Conservation (phyloP, 495 filamentous ascomycete species). For the Elaphomyces granulatus region DNA sequence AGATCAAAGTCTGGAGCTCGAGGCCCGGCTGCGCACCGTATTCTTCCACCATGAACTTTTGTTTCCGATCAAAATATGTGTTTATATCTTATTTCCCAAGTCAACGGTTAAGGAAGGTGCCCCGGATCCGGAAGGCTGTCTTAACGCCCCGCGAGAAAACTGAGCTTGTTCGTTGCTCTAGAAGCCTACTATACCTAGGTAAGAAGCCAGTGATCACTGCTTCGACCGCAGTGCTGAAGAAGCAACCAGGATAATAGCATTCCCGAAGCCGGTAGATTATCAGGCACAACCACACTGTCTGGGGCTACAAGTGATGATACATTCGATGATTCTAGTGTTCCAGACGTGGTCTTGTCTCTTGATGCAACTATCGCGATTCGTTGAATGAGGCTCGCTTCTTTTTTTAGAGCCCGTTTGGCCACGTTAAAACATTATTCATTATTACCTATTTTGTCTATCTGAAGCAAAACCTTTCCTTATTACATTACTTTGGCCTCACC, state of each 20-base stretch:
- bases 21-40: too few species aligned
- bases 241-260: constrained; percentile 56
- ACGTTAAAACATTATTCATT: too few species aligned
- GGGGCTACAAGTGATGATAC: constrained; percentile 24
- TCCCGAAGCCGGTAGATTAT: constrained; percentile 32
- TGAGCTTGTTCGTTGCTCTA: constrained; percentile 60
- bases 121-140: constrained; percentile 48
- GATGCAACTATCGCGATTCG: constrained; percentile 31
- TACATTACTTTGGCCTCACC: too few species aligned
- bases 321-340: constrained; percentile 25
- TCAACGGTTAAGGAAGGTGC: constrained; percentile 45
- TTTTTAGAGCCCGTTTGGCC: constrained; percentile 19
- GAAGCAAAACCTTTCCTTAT: too few species aligned
- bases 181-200: constrained; percentile 66
- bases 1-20: too few species aligned
- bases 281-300: constrained; percentile 19
- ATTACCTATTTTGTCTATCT: too few species aligned
- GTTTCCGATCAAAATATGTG: too few species aligned
- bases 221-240: constrained; percentile 36
- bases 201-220: constrained; percentile 38
- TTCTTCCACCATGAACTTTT: too few species aligned
- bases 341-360: constrained; percentile 31
- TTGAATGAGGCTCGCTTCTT: constrained; percentile 33
- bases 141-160: constrained; percentile 64
- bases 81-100: too few species aligned